Base-by-base conservation (phyloP, 495 filamentous ascomycete species). In the Daldinia bambusicola region DNA sequence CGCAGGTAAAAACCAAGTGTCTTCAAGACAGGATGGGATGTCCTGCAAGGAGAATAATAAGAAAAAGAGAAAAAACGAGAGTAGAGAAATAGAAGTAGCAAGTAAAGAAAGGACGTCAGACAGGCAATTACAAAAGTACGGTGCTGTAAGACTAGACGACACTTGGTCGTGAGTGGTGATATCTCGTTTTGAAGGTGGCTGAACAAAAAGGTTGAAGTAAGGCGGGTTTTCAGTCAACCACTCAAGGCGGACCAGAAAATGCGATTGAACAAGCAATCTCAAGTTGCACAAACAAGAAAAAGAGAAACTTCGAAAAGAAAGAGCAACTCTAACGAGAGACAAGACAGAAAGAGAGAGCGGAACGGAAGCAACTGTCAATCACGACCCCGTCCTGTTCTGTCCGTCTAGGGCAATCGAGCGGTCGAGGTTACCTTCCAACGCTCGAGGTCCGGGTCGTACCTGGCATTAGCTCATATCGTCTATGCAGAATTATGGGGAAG, bases 381-480 rank as follows among this genome's bases (percentile, higher is more conserved):
- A 30, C 31, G 70, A 68, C 60, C 64, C 55, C 51, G 32, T 56
- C 37, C 45, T 52, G 36, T 52, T 6, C n/a, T n/a, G 52, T 37
- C n/a, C 20, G 55, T 37, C 43, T 40, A 66, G 34, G 38, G n/a
- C 9, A 37, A 56, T 37, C 30, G 13, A 53, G 26, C 20, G 26
- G 26, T 26, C 26, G 26, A 26, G 26, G 26, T 26, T 60, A 60
- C 18, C 37, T 60, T 43, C 34, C 9, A 36, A 56, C 14, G 13
- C 37, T 63, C 48, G 34, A 59, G 52, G 61, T 38, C 51, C 56
- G 59, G 61, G 52, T 73, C 58, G 70, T 73, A 40, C 70, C 66
- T 73, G 66, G 66, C 70, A 73, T 69, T 69, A 73, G 70, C 61
- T 63, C 57, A 63, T 66, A 30, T 69, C 70, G 66, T 66, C 57